Conservation (phyloP, 2,329 filamentous ascomycete genomes). For the Phyllosticta capitalensis region DNA sequence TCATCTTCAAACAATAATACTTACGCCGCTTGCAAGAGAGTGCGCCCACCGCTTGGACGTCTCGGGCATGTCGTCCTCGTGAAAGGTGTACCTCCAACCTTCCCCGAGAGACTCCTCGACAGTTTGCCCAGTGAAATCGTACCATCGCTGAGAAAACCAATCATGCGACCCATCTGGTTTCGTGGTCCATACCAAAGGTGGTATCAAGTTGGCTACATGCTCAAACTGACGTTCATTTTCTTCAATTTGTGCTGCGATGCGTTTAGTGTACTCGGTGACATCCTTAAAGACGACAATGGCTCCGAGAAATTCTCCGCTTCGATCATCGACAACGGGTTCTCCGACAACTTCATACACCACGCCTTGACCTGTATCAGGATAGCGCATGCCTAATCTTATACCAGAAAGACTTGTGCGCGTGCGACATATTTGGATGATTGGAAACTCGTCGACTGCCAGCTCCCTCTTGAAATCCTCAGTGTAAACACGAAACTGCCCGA, state of each 20-base stretch:
- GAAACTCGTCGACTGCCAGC: constrained; percentile 52
- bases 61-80: constrained; percentile 58
- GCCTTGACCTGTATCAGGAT: constrained; percentile 42
- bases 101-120: constrained; percentile 52
- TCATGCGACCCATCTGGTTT: constrained; percentile 56
- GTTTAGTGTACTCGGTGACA: constrained; percentile 58
- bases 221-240: constrained; percentile 66
- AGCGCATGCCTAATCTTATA: constrained; percentile 54
- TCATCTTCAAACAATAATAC: neutral
- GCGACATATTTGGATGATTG: constrained; percentile 54
- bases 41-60: constrained; percentile 50
- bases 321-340: constrained; percentile 57
- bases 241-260: constrained; percentile 59
- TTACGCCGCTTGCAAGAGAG: constrained; percentile 51
- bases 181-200: constrained; percentile 60
- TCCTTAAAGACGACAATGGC: constrained; percentile 65
- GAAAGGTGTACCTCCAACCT: constrained; percentile 56
- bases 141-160: constrained; percentile 72
- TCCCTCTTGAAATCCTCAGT: constrained; percentile 55
- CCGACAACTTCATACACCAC: constrained; percentile 57
- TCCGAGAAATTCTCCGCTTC: constrained; percentile 61
- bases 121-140: constrained; percentile 63
- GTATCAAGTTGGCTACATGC: constrained; percentile 59
- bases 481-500: constrained; percentile 53
- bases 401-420: constrained; percentile 52